Evolutionary conservation across 106 monocot species (phyloP).

Genomic region (Triglochin maritima): DNA sequence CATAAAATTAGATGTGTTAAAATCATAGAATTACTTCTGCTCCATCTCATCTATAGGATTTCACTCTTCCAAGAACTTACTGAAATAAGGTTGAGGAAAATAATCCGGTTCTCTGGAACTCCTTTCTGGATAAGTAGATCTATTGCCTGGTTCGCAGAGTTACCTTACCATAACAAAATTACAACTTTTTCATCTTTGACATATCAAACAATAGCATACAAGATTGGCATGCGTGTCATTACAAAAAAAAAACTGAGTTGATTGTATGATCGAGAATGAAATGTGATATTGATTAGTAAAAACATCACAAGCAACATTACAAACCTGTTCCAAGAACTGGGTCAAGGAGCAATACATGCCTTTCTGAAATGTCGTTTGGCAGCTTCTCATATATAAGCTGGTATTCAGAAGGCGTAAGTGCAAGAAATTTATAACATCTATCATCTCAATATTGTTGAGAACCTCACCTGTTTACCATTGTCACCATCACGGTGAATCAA

Average conservation of each 20-base stretch:
- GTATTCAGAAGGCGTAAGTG: background rate
- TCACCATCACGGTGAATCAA: constrained; percentile 90
- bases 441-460: no score
- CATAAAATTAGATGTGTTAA: no score
- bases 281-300: no score
- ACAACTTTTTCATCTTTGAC: no score
- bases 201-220: background rate
- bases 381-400: constrained; percentile 96
- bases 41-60: background rate
- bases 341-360: constrained; percentile 92
- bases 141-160: constrained; percentile 87
- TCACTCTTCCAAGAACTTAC: constrained; percentile 24
- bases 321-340: constrained; percentile 96
- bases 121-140: constrained; percentile 83
- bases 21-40: no score
- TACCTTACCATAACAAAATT: constrained; percentile 29
- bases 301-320: background rate
- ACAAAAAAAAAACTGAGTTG: background rate
- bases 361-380: constrained; percentile 84
- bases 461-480: constrained; percentile 68
- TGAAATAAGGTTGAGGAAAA: constrained; percentile 93
- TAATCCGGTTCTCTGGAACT: constrained; percentile 74
- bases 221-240: background rate
- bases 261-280: no score
- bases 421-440: background rate